Conservation (phyloP, 2,329 filamentous ascomycete genomes). For the Diaporthe sp. region DNA sequence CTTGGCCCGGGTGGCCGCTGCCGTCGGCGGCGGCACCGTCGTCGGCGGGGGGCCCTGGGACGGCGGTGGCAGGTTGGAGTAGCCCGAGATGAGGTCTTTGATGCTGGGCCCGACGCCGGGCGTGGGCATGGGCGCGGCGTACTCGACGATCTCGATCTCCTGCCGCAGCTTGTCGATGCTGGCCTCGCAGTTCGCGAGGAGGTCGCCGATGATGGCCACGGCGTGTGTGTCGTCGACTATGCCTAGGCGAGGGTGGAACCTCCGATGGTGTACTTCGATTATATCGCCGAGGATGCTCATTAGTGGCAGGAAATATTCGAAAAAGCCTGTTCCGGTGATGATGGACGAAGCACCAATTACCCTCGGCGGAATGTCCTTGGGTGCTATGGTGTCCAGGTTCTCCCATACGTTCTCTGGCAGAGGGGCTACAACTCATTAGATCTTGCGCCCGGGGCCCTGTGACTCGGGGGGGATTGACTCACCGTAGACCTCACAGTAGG, state of each 20-base stretch:
- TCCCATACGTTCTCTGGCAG: conserved; percentile 58
- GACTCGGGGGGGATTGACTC: conserved; percentile 17
- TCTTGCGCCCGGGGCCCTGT: neutral
- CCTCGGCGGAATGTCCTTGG: conserved; percentile 50
- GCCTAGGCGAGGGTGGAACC: conserved; percentile 58
- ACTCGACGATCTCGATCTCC: conserved; percentile 42
- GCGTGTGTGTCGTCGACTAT: conserved; percentile 51
- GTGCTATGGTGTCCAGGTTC: conserved; percentile 51
- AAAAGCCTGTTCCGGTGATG: conserved; percentile 59
- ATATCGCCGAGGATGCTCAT: conserved; percentile 64
- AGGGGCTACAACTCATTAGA: conserved; percentile 48
- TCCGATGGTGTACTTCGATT: conserved; percentile 60
- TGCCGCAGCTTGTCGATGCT: conserved; percentile 52
- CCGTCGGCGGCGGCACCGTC: neutral
- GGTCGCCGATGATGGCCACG: conserved; percentile 52
- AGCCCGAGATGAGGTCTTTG: conserved; percentile 44
- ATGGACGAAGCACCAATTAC: conserved; percentile 54
- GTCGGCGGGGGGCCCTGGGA: neutral
- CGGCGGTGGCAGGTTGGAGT: conserved; percentile 15
- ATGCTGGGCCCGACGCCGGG: conserved; percentile 41
- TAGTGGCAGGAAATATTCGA: conserved; percentile 64
- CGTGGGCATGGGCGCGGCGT: conserved; percentile 24
- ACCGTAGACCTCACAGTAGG: conserved; percentile 59
- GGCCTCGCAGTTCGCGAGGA: conserved; percentile 55
- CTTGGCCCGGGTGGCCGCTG: conserved; percentile 25